Base-by-base conservation (phyloP, 352 stramenopile species). In the Globisporangium splendens region DNA sequence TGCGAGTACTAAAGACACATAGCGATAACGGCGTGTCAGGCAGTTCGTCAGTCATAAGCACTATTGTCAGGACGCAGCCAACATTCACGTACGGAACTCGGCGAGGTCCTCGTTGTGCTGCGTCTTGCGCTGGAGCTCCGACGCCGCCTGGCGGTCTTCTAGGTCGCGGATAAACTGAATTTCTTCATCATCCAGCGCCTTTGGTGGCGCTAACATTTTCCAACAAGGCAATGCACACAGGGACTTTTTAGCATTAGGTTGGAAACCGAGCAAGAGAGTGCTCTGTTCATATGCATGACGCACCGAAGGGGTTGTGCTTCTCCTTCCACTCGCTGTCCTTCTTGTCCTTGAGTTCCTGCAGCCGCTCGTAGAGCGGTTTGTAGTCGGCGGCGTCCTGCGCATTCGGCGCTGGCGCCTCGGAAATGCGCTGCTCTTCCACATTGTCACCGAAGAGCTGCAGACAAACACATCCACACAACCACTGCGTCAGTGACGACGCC, bases 301-400 rank as follows among this genome's bases (percentile, higher is more conserved):
- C 49, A 93, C 86, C 86, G 57, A 93, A 95, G 18, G 86, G 83
- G 47, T 95, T 95, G 63, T 95, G 85, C 67, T 95, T 93, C 60
- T 93, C 79, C 61, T 91, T 91, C 86, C 86, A 95, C n/a, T 93
- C 86, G 33, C 75, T 82, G 46, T 95, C 83, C 21, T 93, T 91
- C 55, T 87, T 57, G 28, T 93, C 79, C 21, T 78, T 82, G 43
- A 77, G 76, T 50, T 93, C 83, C 62, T 93, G 79, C 13, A 95
- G 69, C 2, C 84, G 83, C 41, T 95, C 86, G 51, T 90, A 93
- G 35, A 95, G 66, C 22, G 86, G 83, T 33, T 84, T 85, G 64
- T 89, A 93, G 42, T 75, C 72, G 14, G 58, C 56, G 1, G 64
- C 63, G 35, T 88, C 81, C 35, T 82, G 62, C 35, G 60, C 53